phyloP scores from a whole-genome alignment of 768 basidiomycete genomes.

The Russula lepida region DNA sequence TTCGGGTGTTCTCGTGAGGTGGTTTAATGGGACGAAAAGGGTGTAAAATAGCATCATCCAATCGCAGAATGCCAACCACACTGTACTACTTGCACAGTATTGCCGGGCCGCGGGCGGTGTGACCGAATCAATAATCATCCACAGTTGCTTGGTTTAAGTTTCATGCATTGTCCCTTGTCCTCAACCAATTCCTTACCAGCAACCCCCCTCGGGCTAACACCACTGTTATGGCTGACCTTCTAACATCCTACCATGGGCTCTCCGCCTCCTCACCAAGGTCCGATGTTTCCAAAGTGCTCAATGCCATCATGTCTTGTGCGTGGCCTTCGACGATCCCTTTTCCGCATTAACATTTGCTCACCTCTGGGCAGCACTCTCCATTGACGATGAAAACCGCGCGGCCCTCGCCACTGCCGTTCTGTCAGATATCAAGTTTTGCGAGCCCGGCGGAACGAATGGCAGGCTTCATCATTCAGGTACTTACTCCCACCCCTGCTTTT shows the following conservation, averaged over 20 bases:
- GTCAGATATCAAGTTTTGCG: slow-evolving; percentile 10
- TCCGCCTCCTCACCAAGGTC: slow-evolving; percentile 18
- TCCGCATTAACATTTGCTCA: slow-evolving; percentile 35
- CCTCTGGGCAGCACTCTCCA: slow-evolving; percentile 35
- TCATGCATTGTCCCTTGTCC: slow-evolving; percentile 6
- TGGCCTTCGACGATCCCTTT: background rate
- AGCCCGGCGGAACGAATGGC: slow-evolving; percentile 11
- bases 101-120: background rate
- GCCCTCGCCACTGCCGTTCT: background rate
- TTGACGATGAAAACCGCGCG: slow-evolving; percentile 1
- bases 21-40: background rate
- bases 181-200: background rate
- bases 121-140: background rate
- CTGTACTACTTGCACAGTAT: background rate
- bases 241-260: slow-evolving; percentile 38
- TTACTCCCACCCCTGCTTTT: background rate
- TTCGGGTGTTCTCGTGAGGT: background rate
- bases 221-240: slow-evolving; percentile 37
- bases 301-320: slow-evolving; percentile 44
- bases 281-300: slow-evolving; percentile 41
- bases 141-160: background rate
- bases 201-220: background rate
- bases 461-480: slow-evolving; percentile 11
- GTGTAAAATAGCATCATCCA: background rate
- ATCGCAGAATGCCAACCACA: background rate